phyloP scores from a whole-genome alignment of 352 stramenopile genomes.

The Phytophthora fragariaefolia region DNA sequence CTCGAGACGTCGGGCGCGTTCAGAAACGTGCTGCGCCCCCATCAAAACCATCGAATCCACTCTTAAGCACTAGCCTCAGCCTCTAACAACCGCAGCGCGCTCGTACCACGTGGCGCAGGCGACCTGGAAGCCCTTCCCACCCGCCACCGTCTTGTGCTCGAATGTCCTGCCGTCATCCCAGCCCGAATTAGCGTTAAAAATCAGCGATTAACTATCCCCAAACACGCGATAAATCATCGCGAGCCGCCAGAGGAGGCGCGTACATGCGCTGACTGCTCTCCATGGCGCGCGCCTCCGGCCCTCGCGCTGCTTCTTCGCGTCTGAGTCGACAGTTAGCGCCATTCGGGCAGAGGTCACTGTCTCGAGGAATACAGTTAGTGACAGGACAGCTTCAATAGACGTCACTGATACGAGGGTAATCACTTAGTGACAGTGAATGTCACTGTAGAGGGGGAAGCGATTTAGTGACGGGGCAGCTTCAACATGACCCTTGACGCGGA shows the following conservation, averaged over 20 bases:
- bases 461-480: slow-evolving; percentile 21
- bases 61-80: neutral
- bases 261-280: slow-evolving; percentile 29
- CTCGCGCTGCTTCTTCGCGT: slow-evolving; percentile 2
- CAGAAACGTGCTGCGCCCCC: slow-evolving; percentile 63
- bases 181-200: neutral
- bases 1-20: slow-evolving; percentile 57
- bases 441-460: neutral
- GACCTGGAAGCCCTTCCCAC: slow-evolving; percentile 58
- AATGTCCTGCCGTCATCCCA: slow-evolving; percentile 37
- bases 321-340: slow-evolving; percentile 12
- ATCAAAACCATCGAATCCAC: neutral
- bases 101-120: slow-evolving; percentile 62
- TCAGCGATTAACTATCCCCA: no score
- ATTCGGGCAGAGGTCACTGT: neutral
- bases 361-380: neutral
- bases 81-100: neutral
- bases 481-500: slow-evolving; percentile 17
- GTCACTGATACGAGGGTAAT: neutral
- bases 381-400: neutral
- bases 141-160: slow-evolving; percentile 65
- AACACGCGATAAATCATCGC: neutral
- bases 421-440: no score
- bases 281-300: slow-evolving; percentile 2
- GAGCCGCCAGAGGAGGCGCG: neutral